Conservation (phyloP, 2,329 filamentous ascomycete species). For the Venturia pyrina region DNA sequence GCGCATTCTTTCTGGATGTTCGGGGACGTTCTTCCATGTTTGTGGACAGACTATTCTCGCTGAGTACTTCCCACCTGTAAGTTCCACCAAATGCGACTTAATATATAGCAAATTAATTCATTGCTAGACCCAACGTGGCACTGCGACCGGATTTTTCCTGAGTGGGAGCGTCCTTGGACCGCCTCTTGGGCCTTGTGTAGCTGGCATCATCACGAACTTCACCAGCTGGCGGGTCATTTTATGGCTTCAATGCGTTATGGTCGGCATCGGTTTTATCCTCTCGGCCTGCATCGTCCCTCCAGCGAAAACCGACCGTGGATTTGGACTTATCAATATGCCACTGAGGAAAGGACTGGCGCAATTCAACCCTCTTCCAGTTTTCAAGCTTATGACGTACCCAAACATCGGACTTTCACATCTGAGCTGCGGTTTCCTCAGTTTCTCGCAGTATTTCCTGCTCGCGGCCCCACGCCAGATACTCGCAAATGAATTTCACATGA, state of each 20-base stretch:
- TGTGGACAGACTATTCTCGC: conserved; percentile 17
- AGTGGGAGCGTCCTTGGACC: conserved; percentile 33
- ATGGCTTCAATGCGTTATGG: conserved; percentile 26
- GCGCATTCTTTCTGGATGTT: conserved; percentile 16
- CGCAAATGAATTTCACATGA: conserved; percentile 16
- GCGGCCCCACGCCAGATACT: conserved; percentile 17
- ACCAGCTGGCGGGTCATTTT: conserved; percentile 23
- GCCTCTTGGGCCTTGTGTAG: conserved; percentile 27
- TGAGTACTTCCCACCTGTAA: conserved; percentile 17
- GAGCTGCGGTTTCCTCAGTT: conserved; percentile 17
- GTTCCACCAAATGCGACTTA: background rate
- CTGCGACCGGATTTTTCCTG: conserved; percentile 35
- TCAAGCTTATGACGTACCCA: conserved; percentile 18
- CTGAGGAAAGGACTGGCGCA: background rate
- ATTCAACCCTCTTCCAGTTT: conserved; percentile 19
- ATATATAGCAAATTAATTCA: conserved; percentile 15
- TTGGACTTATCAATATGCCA: background rate
- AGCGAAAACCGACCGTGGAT: conserved; percentile 1
- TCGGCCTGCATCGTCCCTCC: conserved; percentile 20
- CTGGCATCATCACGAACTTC: conserved; percentile 24
- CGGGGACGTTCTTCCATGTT: conserved; percentile 17
- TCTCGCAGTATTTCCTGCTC: conserved; percentile 18
- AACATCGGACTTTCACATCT: conserved; percentile 19
- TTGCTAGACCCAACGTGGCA: conserved; percentile 26
- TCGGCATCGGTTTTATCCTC: conserved; percentile 20